phyloP scores from a whole-genome alignment of 495 filamentous ascomycete genomes.

The Achaetomiella virescens region DNA sequence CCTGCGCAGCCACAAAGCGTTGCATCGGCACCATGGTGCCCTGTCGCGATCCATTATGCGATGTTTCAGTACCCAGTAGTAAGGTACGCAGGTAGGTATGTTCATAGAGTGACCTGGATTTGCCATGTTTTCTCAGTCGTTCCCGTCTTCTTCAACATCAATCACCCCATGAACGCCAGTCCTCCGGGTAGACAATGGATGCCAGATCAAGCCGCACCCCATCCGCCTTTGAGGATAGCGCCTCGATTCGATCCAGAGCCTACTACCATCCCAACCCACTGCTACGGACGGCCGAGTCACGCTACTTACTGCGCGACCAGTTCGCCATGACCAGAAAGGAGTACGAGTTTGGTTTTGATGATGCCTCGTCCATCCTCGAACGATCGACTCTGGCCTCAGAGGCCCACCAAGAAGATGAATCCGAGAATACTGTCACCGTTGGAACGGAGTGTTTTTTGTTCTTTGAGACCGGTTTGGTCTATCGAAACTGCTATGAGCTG shows the following conservation, averaged over 20 bases:
- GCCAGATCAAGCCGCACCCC: conserved; percentile 10
- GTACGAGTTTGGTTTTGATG: conserved; percentile 30
- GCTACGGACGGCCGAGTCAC: conserved; percentile 16
- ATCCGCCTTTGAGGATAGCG: conserved; percentile 15
- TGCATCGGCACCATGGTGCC: too few relatives aligned
- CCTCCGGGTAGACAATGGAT: not conserved
- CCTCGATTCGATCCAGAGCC: conserved; percentile 4
- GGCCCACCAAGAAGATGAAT: conserved; percentile 6
- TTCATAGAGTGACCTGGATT: too few relatives aligned
- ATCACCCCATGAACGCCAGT: too few relatives aligned
- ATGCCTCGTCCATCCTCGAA: conserved; percentile 21
- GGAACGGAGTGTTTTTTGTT: not conserved
- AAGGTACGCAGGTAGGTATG: too few relatives aligned
- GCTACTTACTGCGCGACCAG: conserved; percentile 26
- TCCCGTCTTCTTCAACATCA: too few relatives aligned
- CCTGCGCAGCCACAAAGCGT: too few relatives aligned
- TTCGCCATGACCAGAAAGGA: conserved; percentile 25
- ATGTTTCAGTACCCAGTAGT: too few relatives aligned
- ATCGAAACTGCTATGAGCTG: conserved; percentile 46
- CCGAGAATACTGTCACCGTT: conserved; percentile 7
- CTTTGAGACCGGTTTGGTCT: not conserved
- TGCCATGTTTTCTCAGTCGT: too few relatives aligned
- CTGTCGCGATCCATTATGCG: too few relatives aligned
- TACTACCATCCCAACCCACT: conserved; percentile 1
- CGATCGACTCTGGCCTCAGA: conserved; percentile 18